A percentile compares a stretch with the other conserved stretches of the same genome.
These are phyloP conservation scores for Colletotrichum somersetense DNA, from an alignment of 2,329 filamentous ascomycete genomes.

Conservation along the genomic window DNA sequence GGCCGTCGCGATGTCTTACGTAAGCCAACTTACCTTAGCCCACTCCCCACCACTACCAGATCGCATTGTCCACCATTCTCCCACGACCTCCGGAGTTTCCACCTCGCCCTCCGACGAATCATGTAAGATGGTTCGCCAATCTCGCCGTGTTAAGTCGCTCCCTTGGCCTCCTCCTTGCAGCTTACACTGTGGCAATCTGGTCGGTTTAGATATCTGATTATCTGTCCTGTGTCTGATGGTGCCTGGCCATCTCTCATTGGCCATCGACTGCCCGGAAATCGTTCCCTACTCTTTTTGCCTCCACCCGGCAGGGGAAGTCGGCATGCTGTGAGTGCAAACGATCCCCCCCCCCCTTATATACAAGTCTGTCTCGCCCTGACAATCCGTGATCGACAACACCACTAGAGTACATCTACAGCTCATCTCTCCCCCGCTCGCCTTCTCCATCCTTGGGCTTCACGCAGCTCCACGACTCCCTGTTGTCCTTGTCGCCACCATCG, in stretches of 20 bases:
- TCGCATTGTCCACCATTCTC: no score
- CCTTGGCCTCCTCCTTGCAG: no score
- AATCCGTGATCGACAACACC: background rate
- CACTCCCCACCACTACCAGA: background rate
- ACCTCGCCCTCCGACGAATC: background rate
- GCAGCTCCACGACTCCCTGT: conserved; percentile 31
- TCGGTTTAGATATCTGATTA: background rate
- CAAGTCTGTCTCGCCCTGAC: background rate
- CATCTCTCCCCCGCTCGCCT: conserved; percentile 1
- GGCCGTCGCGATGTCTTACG: background rate
- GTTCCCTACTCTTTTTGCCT: background rate
- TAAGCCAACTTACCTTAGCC: background rate
- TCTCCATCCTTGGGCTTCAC: background rate
- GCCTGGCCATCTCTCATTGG: background rate
- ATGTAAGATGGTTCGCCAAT: background rate
- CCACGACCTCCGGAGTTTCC: background rate
- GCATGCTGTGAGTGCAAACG: background rate
- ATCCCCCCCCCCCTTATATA: background rate
- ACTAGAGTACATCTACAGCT: background rate
- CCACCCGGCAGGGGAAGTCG: no score
- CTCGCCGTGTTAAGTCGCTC: no score
- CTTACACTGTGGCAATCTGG: background rate
- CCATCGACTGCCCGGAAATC: background rate
- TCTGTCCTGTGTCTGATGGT: no score
- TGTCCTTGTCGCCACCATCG: conserved; percentile 27